Evolutionary conservation across 495 filamentous ascomycete species (phyloP), one percentile per base, ranked within the genome.

Genomic region (Aspergillus campestris): DNA sequence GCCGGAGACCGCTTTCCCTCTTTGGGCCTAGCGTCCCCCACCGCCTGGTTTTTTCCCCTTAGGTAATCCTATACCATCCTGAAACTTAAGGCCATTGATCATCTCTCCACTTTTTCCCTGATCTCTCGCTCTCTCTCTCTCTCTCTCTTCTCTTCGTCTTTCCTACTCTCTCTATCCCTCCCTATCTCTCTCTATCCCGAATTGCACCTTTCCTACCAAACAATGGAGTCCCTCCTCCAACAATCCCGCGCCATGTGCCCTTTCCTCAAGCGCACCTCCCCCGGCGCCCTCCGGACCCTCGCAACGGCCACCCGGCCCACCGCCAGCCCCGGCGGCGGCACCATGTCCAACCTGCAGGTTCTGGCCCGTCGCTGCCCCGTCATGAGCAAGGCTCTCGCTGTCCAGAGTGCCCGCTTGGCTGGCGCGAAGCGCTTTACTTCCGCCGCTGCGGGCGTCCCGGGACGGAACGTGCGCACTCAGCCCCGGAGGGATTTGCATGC

Each of bases 341-440:
- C 84, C 64, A 95, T 97, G 81, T 95, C 89, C 55, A 97, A 96
- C 69, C 79, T 98, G 52, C 94, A 96, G 74, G 80, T 92, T 42
- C 78, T 94, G 51, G 92, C 89, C 52, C 84, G 87, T 57, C 88
- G 92, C 56, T 98, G 92, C 80, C 92, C 92, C 46, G 81, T 98
- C 62, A 98, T 98, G 92, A 90, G 89, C 64, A 95, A 95, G 73
- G 92, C 92, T 35, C 76, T 98, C 55, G 87, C 87, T 37, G 81
- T 95, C 13, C 91, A 95, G 74, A 84, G 84, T 57, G 80, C 82
- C 48, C 77, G 78, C 41, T 61, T 72, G 53, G 59, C 62, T 31
- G 58, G 61, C 40, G 57, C 68, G 45, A 74, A 73, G 63, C 59
- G 66, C 11, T 73, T 72, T 49, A 67, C 66, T 48, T 67, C 67